Evolutionary conservation across 768 basidiomycete genomes (phyloP).

Genomic region (Hericium coralloides): DNA sequence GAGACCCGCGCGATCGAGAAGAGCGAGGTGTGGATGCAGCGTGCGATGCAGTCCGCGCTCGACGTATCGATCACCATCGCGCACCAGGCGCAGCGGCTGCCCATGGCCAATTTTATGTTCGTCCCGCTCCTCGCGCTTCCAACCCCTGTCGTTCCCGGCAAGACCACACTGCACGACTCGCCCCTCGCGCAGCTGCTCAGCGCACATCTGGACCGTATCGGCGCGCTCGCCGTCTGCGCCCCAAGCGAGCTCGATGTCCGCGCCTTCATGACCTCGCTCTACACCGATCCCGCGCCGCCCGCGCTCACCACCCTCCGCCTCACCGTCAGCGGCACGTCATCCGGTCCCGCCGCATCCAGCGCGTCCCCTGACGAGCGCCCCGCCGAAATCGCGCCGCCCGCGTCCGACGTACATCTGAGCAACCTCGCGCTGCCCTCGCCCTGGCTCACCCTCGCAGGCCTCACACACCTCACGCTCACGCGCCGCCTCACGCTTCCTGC

Average conservation of each 20-base stretch:
- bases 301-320: background rate
- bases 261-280: background rate
- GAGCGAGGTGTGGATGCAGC: background rate
- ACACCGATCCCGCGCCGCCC: background rate
- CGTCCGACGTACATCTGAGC: background rate
- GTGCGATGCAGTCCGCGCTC: background rate
- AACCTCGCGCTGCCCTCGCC: background rate
- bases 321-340: background rate
- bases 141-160: background rate
- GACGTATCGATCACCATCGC: background rate
- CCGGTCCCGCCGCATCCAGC: background rate
- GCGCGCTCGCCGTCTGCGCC: background rate
- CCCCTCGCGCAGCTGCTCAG: background rate
- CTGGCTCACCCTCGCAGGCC: background rate
- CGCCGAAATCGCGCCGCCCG: background rate
- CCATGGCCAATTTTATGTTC: background rate
- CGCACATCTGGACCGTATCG: background rate
- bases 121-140: background rate
- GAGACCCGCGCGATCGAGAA: background rate
- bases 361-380: background rate
- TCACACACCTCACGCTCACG: background rate
- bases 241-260: background rate
- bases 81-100: background rate
- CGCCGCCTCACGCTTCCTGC: background rate
- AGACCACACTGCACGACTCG: background rate